Base-by-base conservation (phyloP, 441 rosid species). In the Iberis amara region DNA sequence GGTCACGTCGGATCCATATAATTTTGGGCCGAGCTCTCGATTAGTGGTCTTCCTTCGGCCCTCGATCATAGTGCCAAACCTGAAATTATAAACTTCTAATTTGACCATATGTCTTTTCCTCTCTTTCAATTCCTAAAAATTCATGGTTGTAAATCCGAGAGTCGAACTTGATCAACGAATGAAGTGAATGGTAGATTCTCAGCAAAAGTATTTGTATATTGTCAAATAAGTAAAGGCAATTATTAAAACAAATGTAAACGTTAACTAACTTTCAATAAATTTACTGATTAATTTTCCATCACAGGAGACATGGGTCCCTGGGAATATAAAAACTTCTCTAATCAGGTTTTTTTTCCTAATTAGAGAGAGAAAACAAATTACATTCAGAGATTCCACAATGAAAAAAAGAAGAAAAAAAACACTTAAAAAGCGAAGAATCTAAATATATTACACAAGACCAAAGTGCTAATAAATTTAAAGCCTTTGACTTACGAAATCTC, bases 401-500 rank as follows among this genome's bases (percentile, higher is more conserved):
- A 39, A 52, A 46, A 59, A 58, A 57, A 32, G 1, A 39, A 18
- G 21, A 12, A 45, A 18, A 42, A 39, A 18, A 51, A 39, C 32
- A 47, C 47, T 42, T 53, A 47, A 59, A 33, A 52, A 60, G 53
- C 38, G n/a, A 55, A 23, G 57, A 66, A 46, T 55, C 66, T 60
- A 66, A 47, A 41, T 66, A 66, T 66, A 60, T 48, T 60, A 60
- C 62, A 66, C 71, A 66, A 59, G 42, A 66, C 39, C 61, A 66
- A 66, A 52, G 51, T 4, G 38, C 60, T 65, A 13, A 51, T 57
- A 6, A 65, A 65, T 37, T 44, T 32, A 11, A 59, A 49, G 45
- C 54, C 66, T 67, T 66, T 67, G 66, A 48, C 58, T 61, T 67
- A 53, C 47, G 55, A 66, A 13, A 60, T 51, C 43, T 40, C 35